These are phyloP conservation scores for Chaetomium fimeti DNA, from an alignment of 495 filamentous ascomycete genomes.

Conservation along the genomic window DNA sequence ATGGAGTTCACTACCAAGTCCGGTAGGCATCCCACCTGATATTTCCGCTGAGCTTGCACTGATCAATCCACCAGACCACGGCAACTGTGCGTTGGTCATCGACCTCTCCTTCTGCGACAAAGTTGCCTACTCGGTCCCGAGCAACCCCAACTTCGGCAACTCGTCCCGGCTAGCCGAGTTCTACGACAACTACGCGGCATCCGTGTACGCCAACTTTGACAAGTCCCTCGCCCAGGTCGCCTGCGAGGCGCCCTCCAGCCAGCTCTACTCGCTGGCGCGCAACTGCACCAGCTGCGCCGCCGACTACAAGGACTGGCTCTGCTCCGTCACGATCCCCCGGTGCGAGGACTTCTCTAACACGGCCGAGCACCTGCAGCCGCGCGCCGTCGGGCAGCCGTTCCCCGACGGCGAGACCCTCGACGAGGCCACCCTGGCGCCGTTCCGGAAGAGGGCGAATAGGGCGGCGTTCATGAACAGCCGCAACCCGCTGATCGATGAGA, in stretches of 20 bases:
- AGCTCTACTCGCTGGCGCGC: slow-evolving; percentile 75
- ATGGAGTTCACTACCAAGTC: slow-evolving; percentile 73
- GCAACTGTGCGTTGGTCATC: slow-evolving; percentile 80
- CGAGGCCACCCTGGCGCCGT: slow-evolving; percentile 27
- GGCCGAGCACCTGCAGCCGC: slow-evolving; percentile 57
- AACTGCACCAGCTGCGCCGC: slow-evolving; percentile 70
- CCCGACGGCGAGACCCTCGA: slow-evolving; percentile 61
- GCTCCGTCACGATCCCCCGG: slow-evolving; percentile 84
- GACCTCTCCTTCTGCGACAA: slow-evolving; percentile 81
- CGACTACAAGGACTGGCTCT: slow-evolving; percentile 93
- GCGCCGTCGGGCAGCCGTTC: slow-evolving; percentile 67
- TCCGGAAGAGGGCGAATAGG: slow-evolving; percentile 16
- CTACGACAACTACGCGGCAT: slow-evolving; percentile 65
- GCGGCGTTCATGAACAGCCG: slow-evolving; percentile 55
- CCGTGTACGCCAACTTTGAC: slow-evolving; percentile 69
- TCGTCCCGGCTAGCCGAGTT: slow-evolving; percentile 54
- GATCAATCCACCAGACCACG: slow-evolving; percentile 23
- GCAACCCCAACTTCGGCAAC: slow-evolving; percentile 61
- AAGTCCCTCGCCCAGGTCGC: slow-evolving; percentile 79
- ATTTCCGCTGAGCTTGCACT: not conserved
- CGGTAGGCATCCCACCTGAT: slow-evolving; percentile 49
- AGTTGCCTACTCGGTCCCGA: slow-evolving; percentile 85
- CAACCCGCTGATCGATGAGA: slow-evolving; percentile 66
- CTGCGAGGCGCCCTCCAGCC: slow-evolving; percentile 66
- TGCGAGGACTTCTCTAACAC: slow-evolving; percentile 75